Percentiles rank a stretch among this genome's conserved stretches.
Evolutionary conservation across 1,139 yeast genomes (phyloP).

Genomic region (Yamadazyma mexicana): DNA sequence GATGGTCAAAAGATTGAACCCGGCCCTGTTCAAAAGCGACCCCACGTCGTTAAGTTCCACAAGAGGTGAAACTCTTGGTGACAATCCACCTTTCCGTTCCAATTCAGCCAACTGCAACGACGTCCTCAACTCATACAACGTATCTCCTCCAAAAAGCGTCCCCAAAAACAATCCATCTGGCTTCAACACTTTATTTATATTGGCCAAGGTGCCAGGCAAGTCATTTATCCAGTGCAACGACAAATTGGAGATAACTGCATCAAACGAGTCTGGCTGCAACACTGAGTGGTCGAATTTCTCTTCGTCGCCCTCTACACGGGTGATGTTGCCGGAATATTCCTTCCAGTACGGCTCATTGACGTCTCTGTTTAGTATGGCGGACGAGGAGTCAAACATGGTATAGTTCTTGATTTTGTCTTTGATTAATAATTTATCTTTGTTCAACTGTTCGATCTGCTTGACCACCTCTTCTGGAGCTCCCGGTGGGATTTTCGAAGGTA

Average conservation of each 20-base stretch:
- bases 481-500: conserved; percentile 28
- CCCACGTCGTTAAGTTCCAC: conserved; percentile 81
- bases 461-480: conserved; percentile 29
- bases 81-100: conserved; percentile 76
- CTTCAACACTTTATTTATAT: conserved; percentile 60
- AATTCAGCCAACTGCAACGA: conserved; percentile 79
- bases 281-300: conserved; percentile 51
- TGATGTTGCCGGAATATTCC: conserved; percentile 40
- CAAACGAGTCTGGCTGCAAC: conserved; percentile 50
- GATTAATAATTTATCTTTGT: conserved; percentile 53
- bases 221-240: conserved; percentile 87
- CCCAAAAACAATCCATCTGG: conserved; percentile 87
- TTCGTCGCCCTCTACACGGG: conserved; percentile 65
- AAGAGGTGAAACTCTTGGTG: conserved; percentile 80
- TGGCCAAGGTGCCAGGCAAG: conserved; percentile 60
- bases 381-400: conserved; percentile 68
- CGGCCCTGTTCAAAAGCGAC: conserved; percentile 67
- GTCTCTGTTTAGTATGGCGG: conserved; percentile 55
- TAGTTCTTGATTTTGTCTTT: conserved; percentile 54
- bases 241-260: conserved; percentile 73
- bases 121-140: conserved; percentile 77
- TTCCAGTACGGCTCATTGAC: conserved; percentile 30
- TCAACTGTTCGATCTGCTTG: conserved; percentile 38
- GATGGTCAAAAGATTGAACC: conserved; percentile 76
- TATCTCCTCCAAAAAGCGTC: conserved; percentile 83